A percentile compares a stretch with the other conserved stretches of the same genome.
These are phyloP conservation scores for Lotus japonicus DNA, from an alignment of 306 rosid genomes.

Conservation along the genomic window DNA sequence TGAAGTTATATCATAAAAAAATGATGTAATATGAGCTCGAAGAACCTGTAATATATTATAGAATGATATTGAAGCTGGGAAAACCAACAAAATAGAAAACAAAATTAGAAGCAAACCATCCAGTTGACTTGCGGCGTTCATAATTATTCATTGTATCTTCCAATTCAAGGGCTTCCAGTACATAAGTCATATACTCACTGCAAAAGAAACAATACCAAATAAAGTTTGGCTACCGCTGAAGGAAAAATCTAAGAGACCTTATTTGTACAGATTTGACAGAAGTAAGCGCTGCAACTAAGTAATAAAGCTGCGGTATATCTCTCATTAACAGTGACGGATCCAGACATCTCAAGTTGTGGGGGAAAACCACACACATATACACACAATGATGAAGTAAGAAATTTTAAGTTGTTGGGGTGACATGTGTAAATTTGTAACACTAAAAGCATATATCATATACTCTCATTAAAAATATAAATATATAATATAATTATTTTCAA, in stretches of 20 bases:
- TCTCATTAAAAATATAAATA: too few species aligned
- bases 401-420: too few species aligned
- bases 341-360: too few species aligned
- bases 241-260: constrained; percentile 7
- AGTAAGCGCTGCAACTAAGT: background rate
- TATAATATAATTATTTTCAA: too few species aligned
- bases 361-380: too few species aligned
- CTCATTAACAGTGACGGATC: too few species aligned
- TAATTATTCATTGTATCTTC: constrained; percentile 84
- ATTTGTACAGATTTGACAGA: background rate
- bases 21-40: constrained; percentile 9
- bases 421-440: too few species aligned
- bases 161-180: constrained; percentile 80
- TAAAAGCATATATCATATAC: too few species aligned
- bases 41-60: constrained; percentile 8
- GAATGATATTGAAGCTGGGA: background rate
- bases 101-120: constrained; percentile 64
- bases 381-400: too few species aligned
- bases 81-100: background rate
- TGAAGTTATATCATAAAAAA: constrained; percentile 32
- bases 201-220: constrained; percentile 38
- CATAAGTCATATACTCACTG: constrained; percentile 84
- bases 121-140: constrained; percentile 67
- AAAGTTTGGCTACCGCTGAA: constrained; percentile 15
- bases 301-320: background rate